Conservation (phyloP, 176 grass and related monocot species). For the Oryza coarctata region DNA sequence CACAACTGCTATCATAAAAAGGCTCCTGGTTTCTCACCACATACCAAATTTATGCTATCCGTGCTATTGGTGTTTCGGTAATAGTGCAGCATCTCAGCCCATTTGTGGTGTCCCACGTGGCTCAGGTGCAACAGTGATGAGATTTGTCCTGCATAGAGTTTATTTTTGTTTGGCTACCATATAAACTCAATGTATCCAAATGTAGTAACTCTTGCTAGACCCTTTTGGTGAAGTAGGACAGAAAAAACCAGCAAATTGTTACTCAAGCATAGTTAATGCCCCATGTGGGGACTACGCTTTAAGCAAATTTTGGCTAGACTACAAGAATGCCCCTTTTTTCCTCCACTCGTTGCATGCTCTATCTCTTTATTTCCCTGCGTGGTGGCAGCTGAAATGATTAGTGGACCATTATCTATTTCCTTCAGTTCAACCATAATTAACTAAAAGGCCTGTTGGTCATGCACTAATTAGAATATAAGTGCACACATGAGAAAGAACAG, state of each 20-base stretch:
- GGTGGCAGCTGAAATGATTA: too few relatives aligned
- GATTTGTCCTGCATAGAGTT: not conserved
- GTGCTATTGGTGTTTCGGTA: not conserved
- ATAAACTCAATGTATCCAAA: not conserved
- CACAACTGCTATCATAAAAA: not conserved
- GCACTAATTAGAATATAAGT: too few relatives aligned
- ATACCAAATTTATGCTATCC: not conserved
- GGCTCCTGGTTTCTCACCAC: not conserved
- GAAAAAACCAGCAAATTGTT: not conserved
- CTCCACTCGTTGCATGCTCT: too few relatives aligned
- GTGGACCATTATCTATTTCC: too few relatives aligned
- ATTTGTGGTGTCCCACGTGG: not conserved
- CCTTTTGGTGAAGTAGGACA: not conserved
- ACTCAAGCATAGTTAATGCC: too few relatives aligned
- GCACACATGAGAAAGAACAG: too few relatives aligned
- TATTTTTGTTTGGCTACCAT: not conserved
- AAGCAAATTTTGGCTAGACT: not conserved
- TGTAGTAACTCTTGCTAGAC: not conserved
- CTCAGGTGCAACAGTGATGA: not conserved
- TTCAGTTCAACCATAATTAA: too few relatives aligned
- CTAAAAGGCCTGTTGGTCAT: too few relatives aligned
- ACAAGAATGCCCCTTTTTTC: too few relatives aligned
- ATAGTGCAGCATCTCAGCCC: not conserved
- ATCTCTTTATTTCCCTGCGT: too few relatives aligned
- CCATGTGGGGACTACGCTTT: not conserved